These are phyloP conservation scores for Francoa sonchifolia DNA, from an alignment of 441 rosid species.

Conservation along the genomic window DNA sequence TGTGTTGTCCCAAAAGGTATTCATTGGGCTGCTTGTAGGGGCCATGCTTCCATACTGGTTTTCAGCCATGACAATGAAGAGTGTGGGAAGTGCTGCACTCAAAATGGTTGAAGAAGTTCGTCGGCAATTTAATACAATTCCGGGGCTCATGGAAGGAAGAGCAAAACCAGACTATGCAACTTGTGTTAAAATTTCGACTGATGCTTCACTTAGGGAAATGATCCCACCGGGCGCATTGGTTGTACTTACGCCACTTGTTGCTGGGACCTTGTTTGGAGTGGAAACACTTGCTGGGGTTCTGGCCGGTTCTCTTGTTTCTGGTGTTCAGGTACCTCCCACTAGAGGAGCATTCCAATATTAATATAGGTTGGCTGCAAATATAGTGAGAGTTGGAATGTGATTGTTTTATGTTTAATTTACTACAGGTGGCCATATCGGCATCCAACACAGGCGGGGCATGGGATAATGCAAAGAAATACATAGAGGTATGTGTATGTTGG, in stretches of 20 bases:
- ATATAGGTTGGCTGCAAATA: too few relatives aligned
- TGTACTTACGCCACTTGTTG: constrained; percentile 58
- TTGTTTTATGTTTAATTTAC: background rate
- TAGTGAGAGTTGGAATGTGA: too few relatives aligned
- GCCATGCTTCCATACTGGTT: constrained; percentile 75
- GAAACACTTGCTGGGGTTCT: constrained; percentile 67
- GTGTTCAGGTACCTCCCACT: constrained; percentile 38
- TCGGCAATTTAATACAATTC: constrained; percentile 58
- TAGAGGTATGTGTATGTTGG: constrained; percentile 28
- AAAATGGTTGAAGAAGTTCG: constrained; percentile 74
- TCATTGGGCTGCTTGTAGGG: constrained; percentile 52
- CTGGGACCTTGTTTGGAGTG: constrained; percentile 50
- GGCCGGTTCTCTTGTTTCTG: constrained; percentile 57
- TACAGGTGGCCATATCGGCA: constrained; percentile 60
- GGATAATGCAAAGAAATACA: constrained; percentile 66
- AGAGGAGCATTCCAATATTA: too few relatives aligned
- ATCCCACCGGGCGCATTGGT: constrained; percentile 64
- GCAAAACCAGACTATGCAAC: constrained; percentile 55
- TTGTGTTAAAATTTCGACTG: constrained; percentile 63
- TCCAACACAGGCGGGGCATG: constrained; percentile 74
- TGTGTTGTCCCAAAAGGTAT: constrained; percentile 54
- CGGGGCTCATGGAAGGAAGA: constrained; percentile 60
- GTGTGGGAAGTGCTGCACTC: constrained; percentile 61
- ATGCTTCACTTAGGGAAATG: constrained; percentile 57
- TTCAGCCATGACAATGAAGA: constrained; percentile 69